Base-by-base conservation (phyloP, 768 basidiomycete species). In the Kwoniella dejecticola region DNA sequence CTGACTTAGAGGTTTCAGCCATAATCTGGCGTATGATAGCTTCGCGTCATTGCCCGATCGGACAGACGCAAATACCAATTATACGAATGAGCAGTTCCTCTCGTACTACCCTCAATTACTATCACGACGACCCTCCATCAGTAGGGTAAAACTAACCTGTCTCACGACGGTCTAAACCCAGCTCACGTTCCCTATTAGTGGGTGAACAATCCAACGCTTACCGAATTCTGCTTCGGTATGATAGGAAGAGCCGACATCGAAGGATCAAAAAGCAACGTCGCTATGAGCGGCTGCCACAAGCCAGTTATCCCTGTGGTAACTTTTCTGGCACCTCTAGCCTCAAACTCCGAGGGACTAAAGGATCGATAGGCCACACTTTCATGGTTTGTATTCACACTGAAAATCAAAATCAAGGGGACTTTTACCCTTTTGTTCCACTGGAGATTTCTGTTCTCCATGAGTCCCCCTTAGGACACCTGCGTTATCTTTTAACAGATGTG, bases 71-170 rank as follows among this genome's bases (percentile, higher is more conserved):
- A 86, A 86, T 85, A 87, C 86, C 86, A 87, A 87, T 84, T 87
- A 85, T 86, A n/a, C 84, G 86, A 86, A 87, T 85, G 84, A 85
- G 85, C 85, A 82, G 86, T 88, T 87, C 86, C 86, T 87, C 86
- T 86, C 83, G 84, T 87, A 87, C 86, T 87, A 86, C 85, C 85
- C 84, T 85, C 84, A 85, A 87, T 86, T 87, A 85, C 85, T 84
- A 82, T 87, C 84, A 83, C 82, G 83, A 85, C 81, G 82, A 86
- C 85, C 77, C 84, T 84, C 83, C 86, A 87, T 86, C 85, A 87
- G 85, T 86, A 87, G 85, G 85, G 86, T 87, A 87, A 87, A 87
- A 87, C 85, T 87, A 87, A 87, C 85, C 86, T 87, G 85, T 87
- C 86, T 61, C 57, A 59, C 57, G 57, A 59, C 57, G 57, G 57